A percentile compares a stretch with the other conserved stretches of the same genome.
These are phyloP conservation scores for Tephrocybe sp. DNA, from an alignment of 768 basidiomycete species.

Conservation along the genomic window DNA sequence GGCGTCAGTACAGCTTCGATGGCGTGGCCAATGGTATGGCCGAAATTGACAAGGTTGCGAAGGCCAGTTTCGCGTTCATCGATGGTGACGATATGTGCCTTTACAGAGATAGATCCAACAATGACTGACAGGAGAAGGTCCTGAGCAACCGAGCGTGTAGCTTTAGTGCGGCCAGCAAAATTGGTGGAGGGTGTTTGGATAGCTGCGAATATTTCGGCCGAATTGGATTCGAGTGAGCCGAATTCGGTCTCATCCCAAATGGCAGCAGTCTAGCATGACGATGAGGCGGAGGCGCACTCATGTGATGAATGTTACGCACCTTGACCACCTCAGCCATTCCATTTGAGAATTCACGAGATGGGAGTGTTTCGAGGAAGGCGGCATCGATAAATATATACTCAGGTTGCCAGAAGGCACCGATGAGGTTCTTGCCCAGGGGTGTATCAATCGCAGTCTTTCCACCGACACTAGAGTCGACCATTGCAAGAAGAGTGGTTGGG, in stretches of 20 bases:
- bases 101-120: slow-evolving; percentile 90
- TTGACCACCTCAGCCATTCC: slow-evolving; percentile 99
- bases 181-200: slow-evolving; percentile 69
- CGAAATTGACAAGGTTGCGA: slow-evolving; percentile 98
- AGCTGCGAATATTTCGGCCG: slow-evolving; percentile 82
- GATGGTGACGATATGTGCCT: slow-evolving; percentile 94
- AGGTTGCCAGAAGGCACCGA: slow-evolving; percentile 98
- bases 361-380: slow-evolving; percentile 92
- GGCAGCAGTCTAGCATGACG: slow-evolving; percentile 80
- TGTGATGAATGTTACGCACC: slow-evolving; percentile 41
- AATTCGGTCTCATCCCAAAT: slow-evolving; percentile 96
- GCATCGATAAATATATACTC: slow-evolving; percentile 97
- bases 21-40: slow-evolving; percentile 97
- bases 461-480: slow-evolving; percentile 98
- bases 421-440: slow-evolving; percentile 95
- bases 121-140: slow-evolving; percentile 88
- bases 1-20: slow-evolving; percentile 96
- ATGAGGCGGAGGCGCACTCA: background rate
- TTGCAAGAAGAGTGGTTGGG: slow-evolving; percentile 93
- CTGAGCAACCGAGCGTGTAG: slow-evolving; percentile 72
- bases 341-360: slow-evolving; percentile 91
- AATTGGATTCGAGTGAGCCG: slow-evolving; percentile 79
- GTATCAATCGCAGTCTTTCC: slow-evolving; percentile 99
- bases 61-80: slow-evolving; percentile 97
- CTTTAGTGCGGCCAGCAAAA: slow-evolving; percentile 53